Conservation (phyloP, 2,329 filamentous ascomycete species). For the Venturia asperata region DNA sequence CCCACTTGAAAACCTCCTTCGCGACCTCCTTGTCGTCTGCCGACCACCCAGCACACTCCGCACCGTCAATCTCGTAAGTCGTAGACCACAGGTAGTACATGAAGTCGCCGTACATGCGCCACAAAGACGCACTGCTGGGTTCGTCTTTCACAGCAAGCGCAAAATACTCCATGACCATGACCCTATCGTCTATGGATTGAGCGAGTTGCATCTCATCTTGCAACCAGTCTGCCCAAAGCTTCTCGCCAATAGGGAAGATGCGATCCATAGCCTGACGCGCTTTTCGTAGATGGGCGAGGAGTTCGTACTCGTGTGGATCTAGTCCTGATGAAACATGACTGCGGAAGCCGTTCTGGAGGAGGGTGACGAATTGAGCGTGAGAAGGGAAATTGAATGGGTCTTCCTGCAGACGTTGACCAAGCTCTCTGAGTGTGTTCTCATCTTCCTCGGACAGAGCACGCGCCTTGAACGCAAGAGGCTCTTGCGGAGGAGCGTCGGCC, state of each 20-base stretch:
- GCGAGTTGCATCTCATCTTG: slow-evolving; percentile 61
- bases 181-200: slow-evolving; percentile 57
- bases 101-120: slow-evolving; percentile 72
- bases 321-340: slow-evolving; percentile 32
- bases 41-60: slow-evolving; percentile 37
- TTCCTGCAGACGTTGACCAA: slow-evolving; percentile 38
- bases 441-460: slow-evolving; percentile 38
- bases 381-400: slow-evolving; percentile 45
- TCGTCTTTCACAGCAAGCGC: slow-evolving; percentile 64
- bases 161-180: slow-evolving; percentile 65
- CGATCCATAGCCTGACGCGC: slow-evolving; percentile 53
- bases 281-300: slow-evolving; percentile 41
- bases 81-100: slow-evolving; percentile 64
- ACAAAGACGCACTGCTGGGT: slow-evolving; percentile 64
- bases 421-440: slow-evolving; percentile 38
- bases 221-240: slow-evolving; percentile 69
- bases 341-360: slow-evolving; percentile 43
- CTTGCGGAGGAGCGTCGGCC: slow-evolving; percentile 38
- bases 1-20: slow-evolving; percentile 63
- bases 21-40: slow-evolving; percentile 63
- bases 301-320: slow-evolving; percentile 37
- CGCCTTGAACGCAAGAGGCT: slow-evolving; percentile 38
- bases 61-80: slow-evolving; percentile 51
- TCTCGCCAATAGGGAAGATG: slow-evolving; percentile 65
- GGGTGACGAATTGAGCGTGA: slow-evolving; percentile 41